Conservation (phyloP, 108 stramenopile species). For the Epipyxis sp. region DNA sequence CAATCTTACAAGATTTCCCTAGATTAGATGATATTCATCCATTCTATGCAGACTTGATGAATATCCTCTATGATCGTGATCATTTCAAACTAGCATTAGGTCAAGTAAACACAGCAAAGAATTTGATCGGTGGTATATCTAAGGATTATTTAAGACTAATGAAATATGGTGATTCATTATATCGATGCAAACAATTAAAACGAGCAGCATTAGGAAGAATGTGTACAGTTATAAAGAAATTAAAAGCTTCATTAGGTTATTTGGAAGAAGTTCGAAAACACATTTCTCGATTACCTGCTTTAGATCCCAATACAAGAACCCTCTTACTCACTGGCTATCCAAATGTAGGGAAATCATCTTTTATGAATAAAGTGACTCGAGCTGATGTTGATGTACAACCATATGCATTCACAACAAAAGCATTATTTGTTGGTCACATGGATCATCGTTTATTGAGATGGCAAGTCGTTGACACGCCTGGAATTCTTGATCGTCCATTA, state of each 20-base stretch:
- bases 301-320: slow-evolving; percentile 97
- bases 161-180: slow-evolving; percentile 96
- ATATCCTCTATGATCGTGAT: slow-evolving; percentile 96
- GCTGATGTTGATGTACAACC: slow-evolving; percentile 99
- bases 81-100: slow-evolving; percentile 99
- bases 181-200: slow-evolving; percentile 98
- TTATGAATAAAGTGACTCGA: slow-evolving; percentile 99
- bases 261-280: slow-evolving; percentile 98
- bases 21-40: slow-evolving; percentile 97
- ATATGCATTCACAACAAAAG: slow-evolving; percentile 98
- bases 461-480: slow-evolving; percentile 99
- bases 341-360: slow-evolving; percentile 95
- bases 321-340: slow-evolving; percentile 93
- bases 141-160: slow-evolving; percentile 96
- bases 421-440: slow-evolving; percentile 96
- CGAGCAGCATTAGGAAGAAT: slow-evolving; percentile 97
- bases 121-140: slow-evolving; percentile 77
- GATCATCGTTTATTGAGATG: slow-evolving; percentile 96
- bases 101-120: slow-evolving; percentile 91
- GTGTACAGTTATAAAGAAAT: slow-evolving; percentile 94
- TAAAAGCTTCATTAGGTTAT: slow-evolving; percentile 87
- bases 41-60: slow-evolving; percentile 98
- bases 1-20: slow-evolving; percentile 90
- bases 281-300: slow-evolving; percentile 87
- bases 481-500: slow-evolving; percentile 91